phyloP scores from a whole-genome alignment of 202 grass and related monocot genomes.

The Eragrostis tef region DNA sequence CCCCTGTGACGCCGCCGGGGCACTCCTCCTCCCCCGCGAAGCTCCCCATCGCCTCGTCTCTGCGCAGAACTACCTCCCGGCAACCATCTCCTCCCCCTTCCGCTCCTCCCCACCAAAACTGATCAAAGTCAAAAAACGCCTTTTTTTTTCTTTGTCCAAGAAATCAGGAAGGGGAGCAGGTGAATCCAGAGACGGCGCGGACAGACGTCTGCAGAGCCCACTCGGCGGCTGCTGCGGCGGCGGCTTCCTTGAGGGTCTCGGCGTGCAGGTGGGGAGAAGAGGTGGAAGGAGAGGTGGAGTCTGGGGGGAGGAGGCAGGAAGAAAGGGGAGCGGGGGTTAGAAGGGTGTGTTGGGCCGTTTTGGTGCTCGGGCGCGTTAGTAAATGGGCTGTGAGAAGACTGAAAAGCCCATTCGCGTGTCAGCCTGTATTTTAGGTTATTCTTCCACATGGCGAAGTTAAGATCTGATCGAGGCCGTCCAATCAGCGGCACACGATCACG shows the following conservation, averaged over 20 bases:
- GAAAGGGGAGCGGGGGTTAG: background rate
- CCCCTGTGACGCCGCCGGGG: slow-evolving; percentile 44
- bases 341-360: slow-evolving; percentile 37
- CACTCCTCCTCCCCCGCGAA: slow-evolving; percentile 48
- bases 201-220: background rate
- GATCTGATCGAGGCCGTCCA: background rate
- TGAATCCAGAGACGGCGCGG: background rate
- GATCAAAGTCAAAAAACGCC: slow-evolving; percentile 43
- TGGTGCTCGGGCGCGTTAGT: background rate
- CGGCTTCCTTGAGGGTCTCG: slow-evolving; percentile 27
- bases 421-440: too few relatives aligned
- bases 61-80: background rate
- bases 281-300: slow-evolving; percentile 23
- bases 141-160: slow-evolving; percentile 38
- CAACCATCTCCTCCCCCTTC: slow-evolving; percentile 38
- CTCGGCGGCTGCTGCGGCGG: background rate
- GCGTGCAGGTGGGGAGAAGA: slow-evolving; percentile 28
- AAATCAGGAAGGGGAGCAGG: slow-evolving; percentile 17
- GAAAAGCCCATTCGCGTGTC: slow-evolving; percentile 26
- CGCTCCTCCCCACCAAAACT: slow-evolving; percentile 3
- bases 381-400: background rate
- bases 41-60: slow-evolving; percentile 50
- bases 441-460: background rate
- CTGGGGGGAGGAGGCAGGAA: slow-evolving; percentile 28
- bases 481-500: background rate